Percentiles rank a stretch among this genome's conserved stretches.
Evolutionary conservation across 1,284 basidiomycete genomes (phyloP).

Genomic region (Hymenochaete sp.): DNA sequence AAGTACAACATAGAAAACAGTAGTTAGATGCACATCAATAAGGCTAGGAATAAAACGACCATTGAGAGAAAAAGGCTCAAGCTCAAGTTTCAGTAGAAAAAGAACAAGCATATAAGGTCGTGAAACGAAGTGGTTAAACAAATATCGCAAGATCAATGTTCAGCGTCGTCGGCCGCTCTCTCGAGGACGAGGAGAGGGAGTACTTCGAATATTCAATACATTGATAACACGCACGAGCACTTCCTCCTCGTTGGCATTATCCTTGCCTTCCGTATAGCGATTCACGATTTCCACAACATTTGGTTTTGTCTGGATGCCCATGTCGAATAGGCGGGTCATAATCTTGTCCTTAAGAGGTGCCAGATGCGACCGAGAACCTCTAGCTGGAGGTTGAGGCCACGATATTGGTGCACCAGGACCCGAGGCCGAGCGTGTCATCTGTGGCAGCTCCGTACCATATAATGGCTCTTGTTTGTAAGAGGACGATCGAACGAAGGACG

Average conservation of each 20-base stretch:
- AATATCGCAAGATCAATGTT: not conserved
- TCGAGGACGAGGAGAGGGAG: conserved; percentile 23
- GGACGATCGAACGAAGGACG: conserved; percentile 18
- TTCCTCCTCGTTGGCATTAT: conserved; percentile 42
- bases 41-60: too few relatives aligned
- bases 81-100: too few relatives aligned
- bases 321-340: conserved; percentile 34
- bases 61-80: too few relatives aligned
- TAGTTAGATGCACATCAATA: too few relatives aligned
- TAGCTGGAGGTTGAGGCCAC: conserved; percentile 25
- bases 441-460: conserved; percentile 40
- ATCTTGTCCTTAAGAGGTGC: conserved; percentile 13
- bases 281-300: conserved; percentile 43
- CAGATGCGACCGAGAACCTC: conserved; percentile 17
- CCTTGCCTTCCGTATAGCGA: conserved; percentile 38
- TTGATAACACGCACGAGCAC: conserved; percentile 58
- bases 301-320: conserved; percentile 64
- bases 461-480: conserved; percentile 1
- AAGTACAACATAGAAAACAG: not conserved
- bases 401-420: conserved; percentile 48
- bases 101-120: too few relatives aligned
- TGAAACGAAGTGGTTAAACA: not conserved
- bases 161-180: conserved; percentile 25
- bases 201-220: conserved; percentile 30
- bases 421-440: conserved; percentile 38